A percentile compares a stretch with the other conserved stretches of the same genome.
Conservation (phyloP, 257 asterid genomes). For the Fraxinus pennsylvanica region DNA sequence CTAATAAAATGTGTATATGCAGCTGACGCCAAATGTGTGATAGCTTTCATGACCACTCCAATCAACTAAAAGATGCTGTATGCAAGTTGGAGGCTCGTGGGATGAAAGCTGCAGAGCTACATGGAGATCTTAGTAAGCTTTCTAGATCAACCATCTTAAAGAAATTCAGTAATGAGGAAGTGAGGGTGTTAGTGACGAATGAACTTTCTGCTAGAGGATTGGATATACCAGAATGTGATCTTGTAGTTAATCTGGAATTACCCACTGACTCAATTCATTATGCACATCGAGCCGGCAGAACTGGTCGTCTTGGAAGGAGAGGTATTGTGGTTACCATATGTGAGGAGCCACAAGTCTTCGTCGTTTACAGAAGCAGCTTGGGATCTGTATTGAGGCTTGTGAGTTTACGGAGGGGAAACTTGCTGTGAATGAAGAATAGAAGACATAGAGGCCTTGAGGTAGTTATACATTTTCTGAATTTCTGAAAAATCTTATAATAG, state of each 20-base stretch:
- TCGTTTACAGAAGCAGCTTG: slow-evolving; percentile 85
- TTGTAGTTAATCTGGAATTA: slow-evolving; percentile 84
- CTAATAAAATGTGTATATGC: slow-evolving; percentile 85
- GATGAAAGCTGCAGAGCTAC: slow-evolving; percentile 80
- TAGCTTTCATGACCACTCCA: slow-evolving; percentile 89
- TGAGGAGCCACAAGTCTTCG: slow-evolving; percentile 81
- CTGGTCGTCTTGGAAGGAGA: slow-evolving; percentile 87
- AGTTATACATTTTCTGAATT: not conserved
- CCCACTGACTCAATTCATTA: slow-evolving; percentile 90
- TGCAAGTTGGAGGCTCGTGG: slow-evolving; percentile 91
- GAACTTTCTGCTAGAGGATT: slow-evolving; percentile 98
- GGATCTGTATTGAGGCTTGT: slow-evolving; percentile 59
- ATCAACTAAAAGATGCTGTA: slow-evolving; percentile 83
- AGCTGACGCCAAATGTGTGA: slow-evolving; percentile 76
- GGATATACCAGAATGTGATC: slow-evolving; percentile 94
- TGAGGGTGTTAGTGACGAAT: slow-evolving; percentile 80
- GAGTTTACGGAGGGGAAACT: slow-evolving; percentile 84
- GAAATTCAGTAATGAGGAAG: slow-evolving; percentile 75
- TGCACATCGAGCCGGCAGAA: slow-evolving; percentile 95
- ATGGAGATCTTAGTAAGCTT: slow-evolving; percentile 88
- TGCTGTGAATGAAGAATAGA: slow-evolving; percentile 50
- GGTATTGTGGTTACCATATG: slow-evolving; percentile 87
- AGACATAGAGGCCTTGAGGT: slow-evolving; percentile 26
- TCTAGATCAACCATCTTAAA: slow-evolving; percentile 74
- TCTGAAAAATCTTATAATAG: not conserved